Evolutionary conservation across 2,329 filamentous ascomycete genomes (phyloP), one percentile per base, ranked within the genome.

Genomic region (Balansia obtecta): DNA sequence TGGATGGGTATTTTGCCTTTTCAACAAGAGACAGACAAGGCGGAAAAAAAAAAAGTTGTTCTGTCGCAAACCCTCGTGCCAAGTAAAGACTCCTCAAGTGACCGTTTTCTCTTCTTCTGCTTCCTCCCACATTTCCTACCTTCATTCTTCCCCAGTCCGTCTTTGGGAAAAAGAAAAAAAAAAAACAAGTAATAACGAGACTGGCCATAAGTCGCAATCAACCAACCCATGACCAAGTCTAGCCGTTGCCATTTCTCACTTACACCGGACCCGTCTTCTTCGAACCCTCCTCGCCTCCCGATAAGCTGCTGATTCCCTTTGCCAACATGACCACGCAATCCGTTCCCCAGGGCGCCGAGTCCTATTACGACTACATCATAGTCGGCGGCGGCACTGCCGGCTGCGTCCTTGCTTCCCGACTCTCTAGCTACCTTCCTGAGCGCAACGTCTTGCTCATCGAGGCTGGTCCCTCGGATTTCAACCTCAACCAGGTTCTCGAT

Each of bases 401-500:
- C 67, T 93, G 87, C 71, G 87, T 93, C 53, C 79, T 93, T 60
- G 88, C 86, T 50, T 82, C 85, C 49, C 82, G 88, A 48, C 76
- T 94, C 54, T 82, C 88, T 33, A 80, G 88, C 67, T 93, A 94
- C 65, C 76, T 95, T 42, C 89, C 89, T 46, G 75, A 87, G 67
- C 89, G 87, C 71, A 83, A 79, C 57, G 79, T 91, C 51, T 79
- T 95, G 52, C 68, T 95, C 61, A 86, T 95, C 65, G 89, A 95
- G 73, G 89, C 83, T 56, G 89, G 89, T 44, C 89, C 89, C 50
- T 91, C 86, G 64, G 89, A 95, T 68, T 93, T 83, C 69, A 86
- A 86, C 73, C 86, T 95, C 67, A 85, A 93, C 67, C 81, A 87
- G 51, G 89, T 95, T 44, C 77, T 95, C 47, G 82, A 91, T 60